These are phyloP conservation scores for Arthroderma sp. DNA, from an alignment of 2,329 filamentous ascomycete genomes.

Conservation along the genomic window DNA sequence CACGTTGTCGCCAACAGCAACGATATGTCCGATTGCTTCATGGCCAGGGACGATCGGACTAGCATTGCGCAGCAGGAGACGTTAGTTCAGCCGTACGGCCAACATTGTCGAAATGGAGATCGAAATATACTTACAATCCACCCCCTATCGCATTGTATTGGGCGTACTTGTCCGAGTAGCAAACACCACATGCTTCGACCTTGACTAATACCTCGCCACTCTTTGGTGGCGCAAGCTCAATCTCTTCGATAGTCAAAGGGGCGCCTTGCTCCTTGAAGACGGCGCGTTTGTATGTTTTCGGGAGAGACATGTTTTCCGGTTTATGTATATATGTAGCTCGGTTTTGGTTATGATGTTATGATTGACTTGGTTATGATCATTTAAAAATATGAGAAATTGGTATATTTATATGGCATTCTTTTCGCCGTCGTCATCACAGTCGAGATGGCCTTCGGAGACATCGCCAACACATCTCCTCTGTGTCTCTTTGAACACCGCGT, in stretches of 20 bases:
- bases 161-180: slow-evolving; percentile 47
- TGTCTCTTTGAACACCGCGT: no score
- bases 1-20: slow-evolving; percentile 40
- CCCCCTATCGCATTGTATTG: slow-evolving; percentile 40
- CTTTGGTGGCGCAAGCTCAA: slow-evolving; percentile 44
- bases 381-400: no score
- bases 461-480: no score
- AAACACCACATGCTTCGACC: slow-evolving; percentile 59
- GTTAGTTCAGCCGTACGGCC: background rate
- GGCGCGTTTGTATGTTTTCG: slow-evolving; percentile 55
- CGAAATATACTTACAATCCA: slow-evolving; percentile 27
- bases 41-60: slow-evolving; percentile 54
- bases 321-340: background rate
- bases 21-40: slow-evolving; percentile 57
- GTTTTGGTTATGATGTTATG: background rate
- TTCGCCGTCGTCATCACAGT: no score
- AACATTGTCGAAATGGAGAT: background rate
- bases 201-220: slow-evolving; percentile 54
- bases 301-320: slow-evolving; percentile 25
- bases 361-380: no score
- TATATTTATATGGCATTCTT: no score
- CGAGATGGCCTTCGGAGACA: no score
- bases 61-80: background rate
- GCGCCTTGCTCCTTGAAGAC: slow-evolving; percentile 42
- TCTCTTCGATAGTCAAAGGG: slow-evolving; percentile 45